A percentile compares a stretch with the other conserved stretches of the same genome.
These are phyloP conservation scores for Pyrenophora graminea DNA, from an alignment of 2,329 filamentous ascomycete species.

Conservation along the genomic window DNA sequence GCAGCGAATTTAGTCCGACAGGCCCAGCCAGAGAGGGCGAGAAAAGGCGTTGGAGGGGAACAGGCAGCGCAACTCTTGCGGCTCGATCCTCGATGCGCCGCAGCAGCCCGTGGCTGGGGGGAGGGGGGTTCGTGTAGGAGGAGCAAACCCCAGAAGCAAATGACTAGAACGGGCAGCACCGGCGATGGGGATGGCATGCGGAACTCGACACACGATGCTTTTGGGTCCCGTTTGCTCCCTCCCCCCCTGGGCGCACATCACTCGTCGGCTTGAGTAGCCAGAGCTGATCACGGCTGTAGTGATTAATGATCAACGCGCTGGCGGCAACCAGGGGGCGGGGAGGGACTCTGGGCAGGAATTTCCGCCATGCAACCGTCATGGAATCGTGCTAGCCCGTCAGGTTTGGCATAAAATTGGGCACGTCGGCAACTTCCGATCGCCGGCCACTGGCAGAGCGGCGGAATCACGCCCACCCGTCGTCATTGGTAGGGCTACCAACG, in stretches of 20 bases:
- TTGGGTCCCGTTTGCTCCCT: not conserved
- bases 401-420: too few species aligned
- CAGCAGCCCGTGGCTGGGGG: constrained; percentile 6
- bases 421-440: not conserved
- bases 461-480: not conserved
- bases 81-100: constrained; percentile 22
- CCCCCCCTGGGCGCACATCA: not conserved
- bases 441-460: constrained; percentile 4
- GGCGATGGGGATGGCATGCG: not conserved
- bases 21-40: too few species aligned
- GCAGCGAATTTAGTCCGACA: not conserved
- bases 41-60: too few species aligned
- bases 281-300: too few species aligned
- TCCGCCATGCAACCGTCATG: constrained; percentile 2
- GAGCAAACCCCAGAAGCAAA: not conserved
- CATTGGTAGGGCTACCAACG: not conserved
- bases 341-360: constrained; percentile 16
- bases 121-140: not conserved
- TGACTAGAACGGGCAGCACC: constrained; percentile 3
- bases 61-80: too few species aligned
- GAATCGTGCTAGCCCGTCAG: not conserved
- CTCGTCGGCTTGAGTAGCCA: not conserved
- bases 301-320: constrained; percentile 3
- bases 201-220: not conserved
- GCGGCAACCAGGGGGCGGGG: constrained; percentile 13